phyloP scores from a whole-genome alignment of 164 flowering plant genomes.

The Kalanchoe fedtschenkoi region DNA sequence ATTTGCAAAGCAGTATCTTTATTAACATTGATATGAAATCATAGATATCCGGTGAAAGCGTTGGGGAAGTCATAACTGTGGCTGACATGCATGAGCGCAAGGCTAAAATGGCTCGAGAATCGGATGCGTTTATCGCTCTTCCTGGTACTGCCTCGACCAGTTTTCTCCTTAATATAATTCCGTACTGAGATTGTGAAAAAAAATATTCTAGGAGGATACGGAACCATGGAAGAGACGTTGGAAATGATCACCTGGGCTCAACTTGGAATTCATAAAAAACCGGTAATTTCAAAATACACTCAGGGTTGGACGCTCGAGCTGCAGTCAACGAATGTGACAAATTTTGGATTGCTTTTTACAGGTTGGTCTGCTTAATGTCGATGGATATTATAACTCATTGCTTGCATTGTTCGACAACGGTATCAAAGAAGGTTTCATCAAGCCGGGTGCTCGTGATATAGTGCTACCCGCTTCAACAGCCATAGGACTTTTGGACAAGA shows the following conservation, averaged over 20 bases:
- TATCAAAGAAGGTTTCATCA: slow-evolving; percentile 79
- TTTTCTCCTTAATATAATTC: neutral
- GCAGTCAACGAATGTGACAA: neutral
- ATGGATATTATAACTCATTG: slow-evolving; percentile 70
- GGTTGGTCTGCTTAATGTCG: slow-evolving; percentile 85
- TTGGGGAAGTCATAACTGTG: slow-evolving; percentile 71
- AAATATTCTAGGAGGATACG: slow-evolving; percentile 85
- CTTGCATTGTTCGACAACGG: slow-evolving; percentile 77
- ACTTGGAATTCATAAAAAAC: slow-evolving; percentile 82
- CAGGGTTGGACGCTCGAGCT: neutral
- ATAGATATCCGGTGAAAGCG: slow-evolving; percentile 77
- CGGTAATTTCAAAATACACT: slow-evolving; percentile 31
- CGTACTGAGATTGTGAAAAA: too few relatives aligned
- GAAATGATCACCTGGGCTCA: slow-evolving; percentile 94
- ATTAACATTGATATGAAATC: too few relatives aligned
- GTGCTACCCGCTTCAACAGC: slow-evolving; percentile 74
- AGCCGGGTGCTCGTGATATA: slow-evolving; percentile 66
- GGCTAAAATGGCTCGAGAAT: slow-evolving; percentile 70
- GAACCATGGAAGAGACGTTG: slow-evolving; percentile 83
- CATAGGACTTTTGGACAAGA: slow-evolving; percentile 47
- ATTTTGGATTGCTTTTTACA: slow-evolving; percentile 14
- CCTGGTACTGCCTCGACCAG: slow-evolving; percentile 45
- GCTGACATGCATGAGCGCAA: slow-evolving; percentile 87
- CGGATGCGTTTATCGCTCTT: slow-evolving; percentile 90
- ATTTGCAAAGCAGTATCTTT: neutral